Evolutionary conservation across 208 protist genomes (phyloP), one percentile per base, ranked within the genome.

Genomic region (Novymonas esmeraldas): DNA sequence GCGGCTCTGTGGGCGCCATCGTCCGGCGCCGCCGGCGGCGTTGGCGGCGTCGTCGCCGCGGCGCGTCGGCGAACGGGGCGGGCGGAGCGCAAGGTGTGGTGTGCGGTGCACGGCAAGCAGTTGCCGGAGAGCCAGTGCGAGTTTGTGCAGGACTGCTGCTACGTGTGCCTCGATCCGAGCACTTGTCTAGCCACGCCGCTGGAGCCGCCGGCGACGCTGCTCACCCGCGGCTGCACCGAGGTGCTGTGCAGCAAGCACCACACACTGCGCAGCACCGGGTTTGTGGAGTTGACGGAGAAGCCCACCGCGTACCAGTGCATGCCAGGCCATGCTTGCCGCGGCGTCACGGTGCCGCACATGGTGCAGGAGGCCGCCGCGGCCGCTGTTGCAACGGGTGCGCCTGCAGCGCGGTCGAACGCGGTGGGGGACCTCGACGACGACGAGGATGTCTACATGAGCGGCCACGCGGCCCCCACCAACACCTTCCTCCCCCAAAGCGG

Each of bases 61-160:
- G 44, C 52, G 45, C 58, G 64, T 24, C 51, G 67, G 33, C 69
- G 69, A 16, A 51, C 79, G 56, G 60, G 71, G 26, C 57, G 46
- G 46, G 55, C 59, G 62, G 63, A 77, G 73, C 79, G 71, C 13
- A 92, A 87, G 69, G 86, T 86, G 39, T 89, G 87, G 82, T 96
- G 91, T 41, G 86, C 86, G 16, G 79, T 78, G 24, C 91, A 96
- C 64, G 91, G 91, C 42, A 96, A 96, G 67, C 81, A 79, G 52
- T 66, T 92, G 14, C 66, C 73, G 10, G 56, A 64, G 3, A 70
- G 64, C 34, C 69, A 92, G 22, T 89, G 79, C 48, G 81, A 86
- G 60, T 66, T 82, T 42, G 38, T 89, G 36, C 76, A 92, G 58
- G 86, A 94, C 59, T 89, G 81, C 50, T 96, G 85, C 74, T 85